Percentiles rank a stretch among this genome's conserved stretches.
Evolutionary conservation across 2,329 filamentous ascomycete genomes (phyloP).

Genomic region (Calonectria pteridis): DNA sequence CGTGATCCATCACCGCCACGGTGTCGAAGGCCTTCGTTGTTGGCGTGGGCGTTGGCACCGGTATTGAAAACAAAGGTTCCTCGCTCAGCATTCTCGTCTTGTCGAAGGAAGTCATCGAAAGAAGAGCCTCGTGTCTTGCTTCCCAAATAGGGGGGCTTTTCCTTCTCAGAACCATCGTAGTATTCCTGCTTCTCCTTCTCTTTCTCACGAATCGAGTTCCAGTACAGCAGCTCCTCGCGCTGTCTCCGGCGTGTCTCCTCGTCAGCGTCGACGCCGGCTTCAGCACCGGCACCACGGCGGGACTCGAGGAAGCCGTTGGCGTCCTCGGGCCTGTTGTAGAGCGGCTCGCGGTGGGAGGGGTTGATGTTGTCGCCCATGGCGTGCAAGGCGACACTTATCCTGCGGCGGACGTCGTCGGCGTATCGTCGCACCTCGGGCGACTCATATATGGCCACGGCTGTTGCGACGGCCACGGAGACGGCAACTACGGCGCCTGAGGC

Average conservation of each 20-base stretch:
- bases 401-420: conserved; percentile 71
- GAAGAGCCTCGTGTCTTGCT: conserved; percentile 51
- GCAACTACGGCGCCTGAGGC: conserved; percentile 70
- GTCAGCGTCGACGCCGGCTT: conserved; percentile 70
- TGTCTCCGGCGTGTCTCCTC: conserved; percentile 72
- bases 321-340: conserved; percentile 76
- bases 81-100: conserved; percentile 63
- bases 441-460: conserved; percentile 73
- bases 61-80: conserved; percentile 71
- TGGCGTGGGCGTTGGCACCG: conserved; percentile 59
- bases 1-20: conserved; percentile 59
- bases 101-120: conserved; percentile 71
- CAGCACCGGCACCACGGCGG: conserved; percentile 54
- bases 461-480: conserved; percentile 68
- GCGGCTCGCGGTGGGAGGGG: conserved; percentile 62
- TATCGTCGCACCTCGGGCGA: conserved; percentile 73
- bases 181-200: conserved; percentile 49
- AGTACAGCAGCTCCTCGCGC: conserved; percentile 74
- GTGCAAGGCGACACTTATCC: conserved; percentile 71
- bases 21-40: conserved; percentile 62
- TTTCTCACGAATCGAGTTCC: conserved; percentile 70
- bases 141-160: background rate
- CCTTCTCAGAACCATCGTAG: conserved; percentile 32
- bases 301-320: conserved; percentile 73
- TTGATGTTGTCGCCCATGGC: conserved; percentile 69